These are phyloP conservation scores for Fusarium tricinctum DNA, from an alignment of 2,329 filamentous ascomycete species.

Conservation along the genomic window DNA sequence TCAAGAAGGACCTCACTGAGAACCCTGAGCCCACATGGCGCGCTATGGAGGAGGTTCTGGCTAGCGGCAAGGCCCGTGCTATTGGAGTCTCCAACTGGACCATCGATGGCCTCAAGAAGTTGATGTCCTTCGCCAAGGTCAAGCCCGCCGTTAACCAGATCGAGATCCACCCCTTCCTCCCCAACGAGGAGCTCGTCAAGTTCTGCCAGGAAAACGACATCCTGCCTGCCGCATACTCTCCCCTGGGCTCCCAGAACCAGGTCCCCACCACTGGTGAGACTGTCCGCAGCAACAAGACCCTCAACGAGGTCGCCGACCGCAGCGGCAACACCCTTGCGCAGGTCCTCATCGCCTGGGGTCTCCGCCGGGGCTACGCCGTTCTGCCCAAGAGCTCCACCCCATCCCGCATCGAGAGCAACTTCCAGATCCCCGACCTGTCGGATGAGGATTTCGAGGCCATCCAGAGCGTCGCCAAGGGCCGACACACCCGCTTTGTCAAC, in stretches of 20 bases:
- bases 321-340: slow-evolving; percentile 66
- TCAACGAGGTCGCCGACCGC: slow-evolving; percentile 67
- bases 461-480: slow-evolving; percentile 61
- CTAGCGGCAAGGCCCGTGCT: slow-evolving; percentile 57
- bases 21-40: slow-evolving; percentile 64
- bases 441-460: slow-evolving; percentile 70
- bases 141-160: slow-evolving; percentile 67
- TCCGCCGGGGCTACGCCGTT: slow-evolving; percentile 75
- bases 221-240: slow-evolving; percentile 68
- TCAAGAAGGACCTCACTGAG: slow-evolving; percentile 60
- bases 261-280: slow-evolving; percentile 49
- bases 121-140: slow-evolving; percentile 57
- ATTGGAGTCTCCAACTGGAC: slow-evolving; percentile 69
- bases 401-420: slow-evolving; percentile 66
- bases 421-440: slow-evolving; percentile 43
- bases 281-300: slow-evolving; percentile 53
- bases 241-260: slow-evolving; percentile 69
- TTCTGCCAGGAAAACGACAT: slow-evolving; percentile 68
- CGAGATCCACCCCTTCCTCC: slow-evolving; percentile 54
- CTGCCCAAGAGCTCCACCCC: slow-evolving; percentile 79
- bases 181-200: slow-evolving; percentile 63
- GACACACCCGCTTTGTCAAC: slow-evolving; percentile 81
- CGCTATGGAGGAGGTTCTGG: slow-evolving; percentile 66
- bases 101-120: slow-evolving; percentile 55
- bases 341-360: slow-evolving; percentile 70